Conservation (phyloP, 768 basidiomycete genomes). For the Suillus spraguei region DNA sequence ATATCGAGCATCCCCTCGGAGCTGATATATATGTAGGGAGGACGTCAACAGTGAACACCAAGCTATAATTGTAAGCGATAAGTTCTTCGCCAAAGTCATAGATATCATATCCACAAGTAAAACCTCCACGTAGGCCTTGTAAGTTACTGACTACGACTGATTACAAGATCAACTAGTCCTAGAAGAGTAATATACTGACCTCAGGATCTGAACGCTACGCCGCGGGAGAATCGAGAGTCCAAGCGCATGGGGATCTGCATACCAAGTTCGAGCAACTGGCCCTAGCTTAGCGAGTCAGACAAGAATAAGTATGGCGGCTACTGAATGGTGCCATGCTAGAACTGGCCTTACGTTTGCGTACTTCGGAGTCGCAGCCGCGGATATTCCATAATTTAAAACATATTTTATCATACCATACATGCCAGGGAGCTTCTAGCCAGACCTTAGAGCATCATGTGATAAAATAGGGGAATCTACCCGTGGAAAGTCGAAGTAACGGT, state of each 20-base stretch:
- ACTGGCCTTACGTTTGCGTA: background rate
- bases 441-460: background rate
- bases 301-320: background rate
- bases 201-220: background rate
- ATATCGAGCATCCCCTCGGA: background rate
- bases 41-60: background rate
- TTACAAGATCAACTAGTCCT: background rate
- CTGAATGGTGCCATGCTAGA: background rate
- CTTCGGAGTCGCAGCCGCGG: background rate
- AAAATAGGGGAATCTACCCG: background rate
- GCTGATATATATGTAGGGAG: background rate
- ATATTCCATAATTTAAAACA: background rate
- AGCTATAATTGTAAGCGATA: background rate
- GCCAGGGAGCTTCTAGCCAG: background rate
- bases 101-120: background rate
- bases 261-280: background rate
- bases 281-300: background rate
- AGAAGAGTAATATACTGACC: background rate
- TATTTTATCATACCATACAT: background rate
- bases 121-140: background rate
- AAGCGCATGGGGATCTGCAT: background rate
- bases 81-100: background rate
- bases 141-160: background rate
- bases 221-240: background rate
- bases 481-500: background rate